These are phyloP conservation scores for Fusarium guadeloupense DNA, from an alignment of 2,329 filamentous ascomycete genomes.

Conservation along the genomic window DNA sequence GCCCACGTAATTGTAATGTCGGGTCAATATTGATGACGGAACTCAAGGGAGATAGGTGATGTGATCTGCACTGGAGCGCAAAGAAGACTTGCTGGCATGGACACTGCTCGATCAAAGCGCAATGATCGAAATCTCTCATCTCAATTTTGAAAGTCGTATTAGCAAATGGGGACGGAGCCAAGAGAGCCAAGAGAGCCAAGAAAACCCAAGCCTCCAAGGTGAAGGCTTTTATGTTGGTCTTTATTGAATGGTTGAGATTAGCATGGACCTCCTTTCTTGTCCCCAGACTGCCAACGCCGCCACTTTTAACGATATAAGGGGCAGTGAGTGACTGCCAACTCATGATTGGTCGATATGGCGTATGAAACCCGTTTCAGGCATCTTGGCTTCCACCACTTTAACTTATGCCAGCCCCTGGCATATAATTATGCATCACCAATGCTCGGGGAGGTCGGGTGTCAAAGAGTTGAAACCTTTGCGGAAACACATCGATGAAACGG, in stretches of 20 bases:
- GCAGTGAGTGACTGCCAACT: slow-evolving; percentile 17
- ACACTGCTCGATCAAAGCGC: not conserved
- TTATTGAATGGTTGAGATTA: slow-evolving; percentile 3
- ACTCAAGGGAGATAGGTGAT: slow-evolving; percentile 23
- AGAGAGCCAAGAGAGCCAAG: not conserved
- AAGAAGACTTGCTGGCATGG: slow-evolving; percentile 2
- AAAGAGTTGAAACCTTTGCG: slow-evolving; percentile 29
- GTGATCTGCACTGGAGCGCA: slow-evolving; percentile 9
- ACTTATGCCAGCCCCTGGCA: slow-evolving; percentile 22
- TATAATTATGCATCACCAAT: slow-evolving; percentile 21
- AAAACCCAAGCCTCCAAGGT: not conserved
- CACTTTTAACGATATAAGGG: slow-evolving; percentile 26
- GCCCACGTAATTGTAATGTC: slow-evolving; percentile 28
- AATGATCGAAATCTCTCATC: slow-evolving; percentile 15
- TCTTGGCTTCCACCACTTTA: slow-evolving; percentile 19
- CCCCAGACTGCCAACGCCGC: slow-evolving; percentile 25
- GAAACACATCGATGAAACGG: slow-evolving; percentile 31
- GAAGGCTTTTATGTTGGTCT: slow-evolving; percentile 8
- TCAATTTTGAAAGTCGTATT: not conserved
- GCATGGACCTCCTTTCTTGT: slow-evolving; percentile 13
- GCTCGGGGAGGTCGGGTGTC: not conserved
- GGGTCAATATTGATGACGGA: slow-evolving; percentile 22
- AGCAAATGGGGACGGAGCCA: no score
- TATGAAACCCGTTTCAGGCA: slow-evolving; percentile 44
- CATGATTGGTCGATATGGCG: slow-evolving; percentile 26